Percentiles rank a stretch among this genome's conserved stretches.
Conservation (phyloP, 768 basidiomycete species). For the Calocybe gangraenosa region DNA sequence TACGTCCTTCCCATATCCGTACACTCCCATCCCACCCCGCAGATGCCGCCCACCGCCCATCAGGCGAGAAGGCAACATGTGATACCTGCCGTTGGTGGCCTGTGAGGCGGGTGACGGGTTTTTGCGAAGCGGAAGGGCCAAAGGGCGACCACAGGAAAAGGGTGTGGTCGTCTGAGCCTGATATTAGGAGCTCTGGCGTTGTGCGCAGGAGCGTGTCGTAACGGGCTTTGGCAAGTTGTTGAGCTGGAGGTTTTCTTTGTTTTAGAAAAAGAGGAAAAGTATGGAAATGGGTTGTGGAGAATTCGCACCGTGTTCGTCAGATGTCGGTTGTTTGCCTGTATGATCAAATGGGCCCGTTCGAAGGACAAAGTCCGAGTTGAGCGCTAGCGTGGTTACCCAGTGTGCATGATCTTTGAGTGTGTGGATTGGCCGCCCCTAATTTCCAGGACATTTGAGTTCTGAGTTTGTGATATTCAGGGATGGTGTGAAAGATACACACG, state of each 20-base stretch:
- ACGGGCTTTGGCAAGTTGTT: slow-evolving; percentile 68
- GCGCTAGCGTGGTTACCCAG: slow-evolving; percentile 95
- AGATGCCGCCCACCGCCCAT: slow-evolving; percentile 87
- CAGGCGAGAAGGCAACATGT: slow-evolving; percentile 93
- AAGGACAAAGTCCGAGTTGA: slow-evolving; percentile 93
- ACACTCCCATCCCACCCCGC: slow-evolving; percentile 91
- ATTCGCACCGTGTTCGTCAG: slow-evolving; percentile 90
- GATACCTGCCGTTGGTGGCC: slow-evolving; percentile 95
- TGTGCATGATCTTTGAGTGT: slow-evolving; percentile 94
- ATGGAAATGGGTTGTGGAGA: not conserved
- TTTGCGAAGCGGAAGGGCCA: slow-evolving; percentile 38
- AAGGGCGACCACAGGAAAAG: slow-evolving; percentile 94
- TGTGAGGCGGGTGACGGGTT: slow-evolving; percentile 66
- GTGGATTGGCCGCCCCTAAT: slow-evolving; percentile 79
- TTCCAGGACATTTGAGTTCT: slow-evolving; percentile 2
- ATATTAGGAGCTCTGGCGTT: slow-evolving; percentile 82
- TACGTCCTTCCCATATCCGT: slow-evolving; percentile 84
- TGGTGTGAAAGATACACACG: slow-evolving; percentile 33
- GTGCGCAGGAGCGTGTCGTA: slow-evolving; percentile 67
- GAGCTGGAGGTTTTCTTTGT: slow-evolving; percentile 42
- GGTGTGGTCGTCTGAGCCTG: slow-evolving; percentile 97
- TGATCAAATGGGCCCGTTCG: slow-evolving; percentile 96
- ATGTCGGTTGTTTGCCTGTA: slow-evolving; percentile 68
- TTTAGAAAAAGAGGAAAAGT: not conserved
- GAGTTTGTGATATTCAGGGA: not conserved